phyloP scores from a whole-genome alignment of 2,329 filamentous ascomycete genomes.

The Ceratocystis diversiconidia region DNA sequence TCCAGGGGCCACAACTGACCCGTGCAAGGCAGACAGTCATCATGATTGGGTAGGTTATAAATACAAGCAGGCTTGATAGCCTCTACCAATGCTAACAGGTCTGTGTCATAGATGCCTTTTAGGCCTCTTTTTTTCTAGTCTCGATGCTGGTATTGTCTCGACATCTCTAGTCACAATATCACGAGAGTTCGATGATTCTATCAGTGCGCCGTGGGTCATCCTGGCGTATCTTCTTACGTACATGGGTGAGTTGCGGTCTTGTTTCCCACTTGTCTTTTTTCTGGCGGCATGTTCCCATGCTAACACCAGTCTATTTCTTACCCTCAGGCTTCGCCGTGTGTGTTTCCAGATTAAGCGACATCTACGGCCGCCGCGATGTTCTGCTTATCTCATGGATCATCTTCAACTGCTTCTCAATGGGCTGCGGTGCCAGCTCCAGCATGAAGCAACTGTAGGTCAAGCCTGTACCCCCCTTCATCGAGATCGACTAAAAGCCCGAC shows the following conservation, averaged over 20 bases:
- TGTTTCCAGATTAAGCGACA: slow-evolving; percentile 45
- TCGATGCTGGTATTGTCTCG: slow-evolving; percentile 44
- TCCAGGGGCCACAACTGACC: slow-evolving; percentile 15
- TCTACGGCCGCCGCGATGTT: slow-evolving; percentile 41
- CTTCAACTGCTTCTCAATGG: slow-evolving; percentile 41
- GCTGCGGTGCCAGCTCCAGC: slow-evolving; percentile 35
- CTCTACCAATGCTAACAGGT: slow-evolving; percentile 18
- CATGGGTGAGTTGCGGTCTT: slow-evolving; percentile 30
- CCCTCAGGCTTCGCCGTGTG: slow-evolving; percentile 39
- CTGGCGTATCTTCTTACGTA: slow-evolving; percentile 43
- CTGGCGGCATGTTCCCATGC: not conserved
- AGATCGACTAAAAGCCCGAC: not conserved
- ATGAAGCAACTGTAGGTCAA: slow-evolving; percentile 38
- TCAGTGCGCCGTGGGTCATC: slow-evolving; percentile 40
- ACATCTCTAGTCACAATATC: slow-evolving; percentile 45
- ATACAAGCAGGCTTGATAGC: too few species aligned
- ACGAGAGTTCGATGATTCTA: slow-evolving; percentile 36
- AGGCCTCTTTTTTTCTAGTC: slow-evolving; percentile 41
- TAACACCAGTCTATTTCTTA: not conserved
- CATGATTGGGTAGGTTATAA: slow-evolving; percentile 18
- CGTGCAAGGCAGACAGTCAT: slow-evolving; percentile 16
- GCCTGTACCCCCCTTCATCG: not conserved
- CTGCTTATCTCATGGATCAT: slow-evolving; percentile 38
- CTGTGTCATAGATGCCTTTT: slow-evolving; percentile 26
- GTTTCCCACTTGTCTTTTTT: not conserved